A percentile compares a stretch with the other conserved stretches of the same genome.
phyloP scores from a whole-genome alignment of 805 yeast species.

The Cyberlindnera suaveolens region DNA sequence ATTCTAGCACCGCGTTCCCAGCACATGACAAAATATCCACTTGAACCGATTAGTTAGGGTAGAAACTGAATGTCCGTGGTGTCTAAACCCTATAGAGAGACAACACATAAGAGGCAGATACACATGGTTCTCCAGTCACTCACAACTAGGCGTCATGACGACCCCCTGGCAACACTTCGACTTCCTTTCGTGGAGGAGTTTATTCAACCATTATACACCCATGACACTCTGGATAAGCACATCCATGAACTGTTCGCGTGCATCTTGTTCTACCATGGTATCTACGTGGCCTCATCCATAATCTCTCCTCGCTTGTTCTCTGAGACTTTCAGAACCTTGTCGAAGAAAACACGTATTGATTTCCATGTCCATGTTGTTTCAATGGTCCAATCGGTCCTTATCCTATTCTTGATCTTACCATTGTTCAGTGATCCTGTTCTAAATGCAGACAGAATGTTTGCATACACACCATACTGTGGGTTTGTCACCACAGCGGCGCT shows the following conservation, averaged over 20 bases:
- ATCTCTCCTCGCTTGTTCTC: slow-evolving; percentile 21
- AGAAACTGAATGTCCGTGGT: too few relatives aligned
- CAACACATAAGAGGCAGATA: neutral
- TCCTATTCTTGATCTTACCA: slow-evolving; percentile 53
- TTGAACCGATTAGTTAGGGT: too few relatives aligned
- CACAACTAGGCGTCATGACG: slow-evolving; percentile 13
- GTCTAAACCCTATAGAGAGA: too few relatives aligned
- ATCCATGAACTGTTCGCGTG: slow-evolving; percentile 28
- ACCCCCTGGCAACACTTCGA: slow-evolving; percentile 20
- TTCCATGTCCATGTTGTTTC: slow-evolving; percentile 87
- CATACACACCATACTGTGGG: slow-evolving; percentile 64
- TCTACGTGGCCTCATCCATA: slow-evolving; percentile 20
- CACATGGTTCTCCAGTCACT: neutral
- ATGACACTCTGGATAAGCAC: slow-evolving; percentile 21
- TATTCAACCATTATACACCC: slow-evolving; percentile 20
- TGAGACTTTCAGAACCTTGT: slow-evolving; percentile 16
- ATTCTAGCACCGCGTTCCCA: too few relatives aligned
- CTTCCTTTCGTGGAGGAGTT: slow-evolving; percentile 26
- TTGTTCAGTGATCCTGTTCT: slow-evolving; percentile 51
- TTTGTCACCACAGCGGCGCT: slow-evolving; percentile 56
- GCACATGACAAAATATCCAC: too few relatives aligned
- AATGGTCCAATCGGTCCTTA: slow-evolving; percentile 69
- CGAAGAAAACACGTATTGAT: slow-evolving; percentile 48
- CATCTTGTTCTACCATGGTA: slow-evolving; percentile 24
- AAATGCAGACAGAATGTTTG: slow-evolving; percentile 45